Evolutionary conservation across 768 basidiomycete species (phyloP).

Genomic region (Tricholoma sp.): DNA sequence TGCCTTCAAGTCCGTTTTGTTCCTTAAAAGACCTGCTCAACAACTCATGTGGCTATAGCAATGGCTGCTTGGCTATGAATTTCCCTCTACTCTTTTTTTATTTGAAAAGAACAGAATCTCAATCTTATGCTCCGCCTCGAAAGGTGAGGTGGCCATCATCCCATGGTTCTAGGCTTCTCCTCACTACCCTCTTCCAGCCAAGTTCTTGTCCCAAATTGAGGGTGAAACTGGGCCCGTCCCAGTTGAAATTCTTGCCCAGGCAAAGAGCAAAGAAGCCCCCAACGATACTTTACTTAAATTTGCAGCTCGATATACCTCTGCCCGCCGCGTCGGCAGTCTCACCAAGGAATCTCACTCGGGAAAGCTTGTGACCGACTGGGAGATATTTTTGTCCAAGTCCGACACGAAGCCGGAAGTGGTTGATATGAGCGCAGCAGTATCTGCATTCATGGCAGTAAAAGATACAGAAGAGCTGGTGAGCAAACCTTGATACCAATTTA

Average conservation of each 20-base stretch:
- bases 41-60: slow-evolving; percentile 50
- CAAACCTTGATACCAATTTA: slow-evolving; percentile 6
- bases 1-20: slow-evolving; percentile 73
- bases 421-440: slow-evolving; percentile 75
- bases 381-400: slow-evolving; percentile 50
- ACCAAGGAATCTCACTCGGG: slow-evolving; percentile 82
- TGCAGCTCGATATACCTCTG: slow-evolving; percentile 52
- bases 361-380: slow-evolving; percentile 87
- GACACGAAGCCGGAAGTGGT: slow-evolving; percentile 64
- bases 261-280: slow-evolving; percentile 74
- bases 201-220: slow-evolving; percentile 77
- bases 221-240: slow-evolving; percentile 49
- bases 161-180: neutral
- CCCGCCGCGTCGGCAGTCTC: slow-evolving; percentile 67
- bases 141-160: slow-evolving; percentile 47
- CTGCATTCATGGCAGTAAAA: slow-evolving; percentile 79
- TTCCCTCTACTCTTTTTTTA: slow-evolving; percentile 88
- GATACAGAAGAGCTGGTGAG: slow-evolving; percentile 89
- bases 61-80: slow-evolving; percentile 96
- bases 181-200: slow-evolving; percentile 46
- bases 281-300: slow-evolving; percentile 74
- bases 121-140: slow-evolving; percentile 83
- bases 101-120: slow-evolving; percentile 73
- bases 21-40: neutral
- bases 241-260: slow-evolving; percentile 73